Percentiles rank a stretch among this genome's conserved stretches.
Evolutionary conservation across 2,329 filamentous ascomycete species (phyloP).

Genomic region (Didymosphaeria variabile): DNA sequence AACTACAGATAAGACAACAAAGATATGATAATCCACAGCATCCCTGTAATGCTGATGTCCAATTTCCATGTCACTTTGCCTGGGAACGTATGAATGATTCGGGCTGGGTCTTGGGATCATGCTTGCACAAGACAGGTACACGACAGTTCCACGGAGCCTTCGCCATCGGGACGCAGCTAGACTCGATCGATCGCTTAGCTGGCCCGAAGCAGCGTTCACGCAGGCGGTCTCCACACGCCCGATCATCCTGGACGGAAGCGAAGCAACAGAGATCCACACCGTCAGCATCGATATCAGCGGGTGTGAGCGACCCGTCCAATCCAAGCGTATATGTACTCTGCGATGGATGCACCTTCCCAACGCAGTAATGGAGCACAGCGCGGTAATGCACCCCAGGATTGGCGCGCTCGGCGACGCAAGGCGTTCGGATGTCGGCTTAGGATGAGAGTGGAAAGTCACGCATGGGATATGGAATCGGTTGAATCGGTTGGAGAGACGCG

Average conservation of each 20-base stretch:
- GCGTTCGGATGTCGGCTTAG: not conserved
- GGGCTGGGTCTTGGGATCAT: not conserved
- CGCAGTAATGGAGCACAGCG: not conserved
- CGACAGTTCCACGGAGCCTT: not conserved
- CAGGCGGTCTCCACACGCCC: not conserved
- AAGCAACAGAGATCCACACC: not conserved
- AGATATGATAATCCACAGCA: not conserved
- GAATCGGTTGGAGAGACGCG: not conserved
- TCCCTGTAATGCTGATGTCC: not conserved
- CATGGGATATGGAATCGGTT: not conserved
- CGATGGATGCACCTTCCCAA: slow-evolving; percentile 8
- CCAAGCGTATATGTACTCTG: not conserved
- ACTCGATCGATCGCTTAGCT: not conserved
- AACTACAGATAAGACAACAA: not conserved
- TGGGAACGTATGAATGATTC: too few species aligned
- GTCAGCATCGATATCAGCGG: not conserved
- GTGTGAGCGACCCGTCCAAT: not conserved
- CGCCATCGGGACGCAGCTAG: not conserved
- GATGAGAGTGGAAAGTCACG: not conserved
- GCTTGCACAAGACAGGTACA: not conserved
- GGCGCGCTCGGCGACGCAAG: not conserved
- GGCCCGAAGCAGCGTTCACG: not conserved
- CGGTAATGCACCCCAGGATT: slow-evolving; percentile 12
- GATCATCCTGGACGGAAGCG: not conserved
- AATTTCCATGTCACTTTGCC: too few species aligned